A percentile compares a stretch with the other conserved stretches of the same genome.
phyloP scores from a whole-genome alignment of 1,139 yeast genomes.

The Debaryomycetaceae sp. region DNA sequence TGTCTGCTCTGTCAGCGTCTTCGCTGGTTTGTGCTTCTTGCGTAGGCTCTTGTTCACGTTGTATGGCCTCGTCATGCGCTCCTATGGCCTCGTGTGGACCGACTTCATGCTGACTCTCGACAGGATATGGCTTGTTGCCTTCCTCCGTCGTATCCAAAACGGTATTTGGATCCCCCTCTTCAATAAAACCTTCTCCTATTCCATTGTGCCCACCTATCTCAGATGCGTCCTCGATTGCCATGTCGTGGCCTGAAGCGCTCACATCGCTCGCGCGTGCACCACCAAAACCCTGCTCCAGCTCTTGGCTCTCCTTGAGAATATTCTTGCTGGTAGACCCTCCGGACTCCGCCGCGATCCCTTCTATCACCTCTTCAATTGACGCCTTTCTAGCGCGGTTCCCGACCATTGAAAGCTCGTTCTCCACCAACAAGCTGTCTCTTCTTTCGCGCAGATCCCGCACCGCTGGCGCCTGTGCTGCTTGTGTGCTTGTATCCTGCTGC shows the following conservation, averaged over 20 bases:
- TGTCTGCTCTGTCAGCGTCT: too few relatives aligned
- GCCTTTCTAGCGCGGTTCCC: slow-evolving; percentile 1
- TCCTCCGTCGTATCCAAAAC: not conserved
- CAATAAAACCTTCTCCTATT: too few relatives aligned
- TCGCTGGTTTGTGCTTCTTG: not conserved
- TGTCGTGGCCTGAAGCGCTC: too few relatives aligned
- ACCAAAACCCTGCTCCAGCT: not conserved
- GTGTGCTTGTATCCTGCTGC: not conserved
- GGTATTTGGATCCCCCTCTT: not conserved
- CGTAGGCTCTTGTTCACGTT: not conserved
- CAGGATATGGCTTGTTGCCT: not conserved
- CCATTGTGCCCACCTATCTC: too few relatives aligned
- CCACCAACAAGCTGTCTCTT: slow-evolving; percentile 3
- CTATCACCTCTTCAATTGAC: slow-evolving; percentile 14
- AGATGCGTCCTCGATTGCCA: too few relatives aligned
- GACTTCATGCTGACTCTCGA: not conserved
- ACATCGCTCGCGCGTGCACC: too few relatives aligned
- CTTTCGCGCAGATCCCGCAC: slow-evolving; percentile 1
- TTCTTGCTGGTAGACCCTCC: slow-evolving; percentile 5
- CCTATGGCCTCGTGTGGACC: not conserved
- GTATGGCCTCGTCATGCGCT: not conserved
- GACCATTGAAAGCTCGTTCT: not conserved
- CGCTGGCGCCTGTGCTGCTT: not conserved
- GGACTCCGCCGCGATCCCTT: slow-evolving; percentile 12
- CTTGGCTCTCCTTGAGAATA: not conserved